A percentile compares a stretch with the other conserved stretches of the same genome.
These are phyloP conservation scores for Angomonas ambiguus DNA, from an alignment of 208 protist species.

Conservation along the genomic window DNA sequence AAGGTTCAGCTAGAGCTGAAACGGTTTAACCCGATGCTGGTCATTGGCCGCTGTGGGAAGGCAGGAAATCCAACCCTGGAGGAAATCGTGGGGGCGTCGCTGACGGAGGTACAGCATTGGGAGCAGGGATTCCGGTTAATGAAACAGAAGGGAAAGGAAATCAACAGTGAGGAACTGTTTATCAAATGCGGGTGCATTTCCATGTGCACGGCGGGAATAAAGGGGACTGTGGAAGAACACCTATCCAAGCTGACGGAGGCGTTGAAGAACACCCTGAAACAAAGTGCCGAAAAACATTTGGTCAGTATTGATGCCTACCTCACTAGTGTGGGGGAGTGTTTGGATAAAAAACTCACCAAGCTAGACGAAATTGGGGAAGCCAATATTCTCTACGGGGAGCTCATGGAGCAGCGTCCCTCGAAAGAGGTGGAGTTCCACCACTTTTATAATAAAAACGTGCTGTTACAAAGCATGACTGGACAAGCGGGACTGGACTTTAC, in stretches of 20 bases:
- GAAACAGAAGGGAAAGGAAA: conserved; percentile 94
- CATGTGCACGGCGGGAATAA: conserved; percentile 91
- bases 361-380: conserved; percentile 92
- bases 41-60: conserved; percentile 86
- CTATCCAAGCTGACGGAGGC: conserved; percentile 86
- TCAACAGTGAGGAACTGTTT: conserved; percentile 90
- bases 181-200: conserved; percentile 92
- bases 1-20: conserved; percentile 81
- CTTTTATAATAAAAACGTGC: conserved; percentile 91
- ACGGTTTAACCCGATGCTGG: conserved; percentile 84
- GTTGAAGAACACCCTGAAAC: conserved; percentile 80
- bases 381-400: conserved; percentile 70
- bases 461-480: conserved; percentile 87
- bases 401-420: conserved; percentile 78
- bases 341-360: conserved; percentile 87
- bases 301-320: conserved; percentile 85
- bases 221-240: conserved; percentile 92
- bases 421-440: conserved; percentile 89
- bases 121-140: conserved; percentile 94
- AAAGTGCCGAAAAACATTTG: conserved; percentile 80
- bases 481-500: conserved; percentile 64
- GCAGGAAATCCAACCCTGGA: conserved; percentile 77
- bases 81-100: conserved; percentile 77
- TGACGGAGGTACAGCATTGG: conserved; percentile 93
- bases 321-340: conserved; percentile 45